These are phyloP conservation scores for Narthecium ossifragum DNA, from an alignment of 106 monocot species.

Conservation along the genomic window DNA sequence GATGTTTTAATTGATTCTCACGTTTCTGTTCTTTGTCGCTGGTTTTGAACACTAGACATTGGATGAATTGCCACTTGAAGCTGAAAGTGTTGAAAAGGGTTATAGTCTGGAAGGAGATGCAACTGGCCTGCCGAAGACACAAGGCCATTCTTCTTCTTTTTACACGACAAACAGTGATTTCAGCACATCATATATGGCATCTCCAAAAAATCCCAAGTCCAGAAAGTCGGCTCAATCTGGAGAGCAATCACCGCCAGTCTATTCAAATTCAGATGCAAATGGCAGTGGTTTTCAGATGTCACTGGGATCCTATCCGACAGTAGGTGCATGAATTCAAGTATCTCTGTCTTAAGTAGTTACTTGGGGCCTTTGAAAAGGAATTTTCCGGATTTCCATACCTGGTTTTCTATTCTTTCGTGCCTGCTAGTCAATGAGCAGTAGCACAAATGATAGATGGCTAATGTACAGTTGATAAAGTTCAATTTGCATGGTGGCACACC, in stretches of 20 bases:
- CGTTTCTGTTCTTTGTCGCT: background rate
- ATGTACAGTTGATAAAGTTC: no score
- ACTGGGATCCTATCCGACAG: constrained; percentile 35
- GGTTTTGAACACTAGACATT: constrained; percentile 47
- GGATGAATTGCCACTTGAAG: constrained; percentile 88
- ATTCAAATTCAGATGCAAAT: constrained; percentile 39
- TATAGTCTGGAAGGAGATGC: constrained; percentile 52
- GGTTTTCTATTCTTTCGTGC: no score
- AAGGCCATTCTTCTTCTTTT: constrained; percentile 59
- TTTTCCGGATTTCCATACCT: no score
- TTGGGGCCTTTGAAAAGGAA: no score
- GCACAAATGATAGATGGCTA: no score
- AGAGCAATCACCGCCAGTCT: constrained; percentile 35
- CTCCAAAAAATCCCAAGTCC: constrained; percentile 50
- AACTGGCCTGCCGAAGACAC: constrained; percentile 62
- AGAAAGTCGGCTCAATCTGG: constrained; percentile 64
- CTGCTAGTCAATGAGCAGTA: no score
- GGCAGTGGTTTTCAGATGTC: constrained; percentile 11
- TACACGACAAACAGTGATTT: constrained; percentile 28
- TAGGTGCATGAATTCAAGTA: no score
- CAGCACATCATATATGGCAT: constrained; percentile 31
- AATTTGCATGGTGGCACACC: no score
- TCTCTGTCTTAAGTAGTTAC: no score
- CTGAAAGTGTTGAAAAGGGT: constrained; percentile 72
- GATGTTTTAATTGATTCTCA: background rate